A percentile compares a stretch with the other conserved stretches of the same genome.
Conservation (phyloP, 2,329 filamentous ascomycete species). For the Ramichloridium luteum region DNA sequence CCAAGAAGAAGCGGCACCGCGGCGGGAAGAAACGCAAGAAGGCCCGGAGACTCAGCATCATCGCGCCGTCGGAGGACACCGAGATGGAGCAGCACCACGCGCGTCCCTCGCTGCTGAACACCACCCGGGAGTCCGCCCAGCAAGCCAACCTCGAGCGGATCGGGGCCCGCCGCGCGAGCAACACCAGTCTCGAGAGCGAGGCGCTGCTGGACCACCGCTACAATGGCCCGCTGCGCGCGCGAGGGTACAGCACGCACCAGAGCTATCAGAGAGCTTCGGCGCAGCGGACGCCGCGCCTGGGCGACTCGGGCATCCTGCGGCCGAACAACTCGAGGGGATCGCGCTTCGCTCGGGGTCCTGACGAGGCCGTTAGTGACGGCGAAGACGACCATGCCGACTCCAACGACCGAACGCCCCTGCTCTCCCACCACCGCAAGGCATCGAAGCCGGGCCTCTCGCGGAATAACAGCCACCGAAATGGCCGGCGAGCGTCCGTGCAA, state of each 20-base stretch:
- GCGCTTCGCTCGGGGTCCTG: slow-evolving; percentile 2
- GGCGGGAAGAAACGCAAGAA: slow-evolving; percentile 52
- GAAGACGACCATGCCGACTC: slow-evolving; percentile 34
- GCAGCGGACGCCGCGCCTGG: slow-evolving; percentile 12
- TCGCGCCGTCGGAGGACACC: slow-evolving; percentile 47
- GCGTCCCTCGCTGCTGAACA: slow-evolving; percentile 30
- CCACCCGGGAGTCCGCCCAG: slow-evolving; percentile 24
- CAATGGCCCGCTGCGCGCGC: slow-evolving; percentile 28
- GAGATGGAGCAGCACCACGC: slow-evolving; percentile 38
- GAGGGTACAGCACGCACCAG: slow-evolving; percentile 33
- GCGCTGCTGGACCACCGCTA: slow-evolving; percentile 71
- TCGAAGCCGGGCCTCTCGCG: slow-evolving; percentile 19
- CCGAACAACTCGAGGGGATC: slow-evolving; percentile 4
- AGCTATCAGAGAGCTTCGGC: slow-evolving; percentile 13
- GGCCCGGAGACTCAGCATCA: slow-evolving; percentile 67
- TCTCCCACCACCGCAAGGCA: slow-evolving; percentile 27
- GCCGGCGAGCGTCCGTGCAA: slow-evolving; percentile 17
- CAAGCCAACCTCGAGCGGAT: slow-evolving; percentile 43
- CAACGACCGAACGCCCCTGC: slow-evolving; percentile 45
- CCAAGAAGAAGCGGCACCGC: slow-evolving; percentile 15
- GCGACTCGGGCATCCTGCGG: slow-evolving; percentile 9
- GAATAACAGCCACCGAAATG: slow-evolving; percentile 18
- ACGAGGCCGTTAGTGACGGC: slow-evolving; percentile 33
- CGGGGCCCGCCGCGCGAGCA: slow-evolving; percentile 50
- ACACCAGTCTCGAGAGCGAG: slow-evolving; percentile 80